These are phyloP conservation scores for Kitagawia praeruptora DNA, from an alignment of 129 eudicot species.

Conservation along the genomic window DNA sequence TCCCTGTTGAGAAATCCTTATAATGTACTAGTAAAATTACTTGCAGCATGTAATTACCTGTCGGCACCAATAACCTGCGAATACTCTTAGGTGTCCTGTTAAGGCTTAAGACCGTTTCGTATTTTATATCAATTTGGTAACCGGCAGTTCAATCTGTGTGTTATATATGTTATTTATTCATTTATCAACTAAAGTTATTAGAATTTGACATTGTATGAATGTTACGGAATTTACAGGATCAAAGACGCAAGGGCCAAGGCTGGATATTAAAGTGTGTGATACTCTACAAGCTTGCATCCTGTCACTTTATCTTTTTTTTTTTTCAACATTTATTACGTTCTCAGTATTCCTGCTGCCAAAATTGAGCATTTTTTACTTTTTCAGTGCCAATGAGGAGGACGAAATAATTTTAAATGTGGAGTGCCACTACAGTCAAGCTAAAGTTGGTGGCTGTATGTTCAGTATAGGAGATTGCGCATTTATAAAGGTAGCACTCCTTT, in stretches of 20 bases:
- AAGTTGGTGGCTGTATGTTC: conserved; percentile 41
- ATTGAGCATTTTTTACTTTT: conserved; percentile 2
- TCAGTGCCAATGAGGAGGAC: conserved; percentile 76
- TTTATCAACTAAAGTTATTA: not conserved
- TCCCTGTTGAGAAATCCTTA: not conserved
- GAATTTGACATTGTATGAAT: conserved; percentile 13
- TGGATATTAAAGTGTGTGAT: conserved; percentile 75
- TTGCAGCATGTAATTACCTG: not conserved
- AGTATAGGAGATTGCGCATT: conserved; percentile 70
- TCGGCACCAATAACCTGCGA: not conserved
- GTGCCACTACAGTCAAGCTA: conserved; percentile 75
- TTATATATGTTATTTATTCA: not conserved
- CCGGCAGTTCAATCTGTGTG: not conserved
- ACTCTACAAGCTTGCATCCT: conserved; percentile 7
- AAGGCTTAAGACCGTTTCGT: not conserved
- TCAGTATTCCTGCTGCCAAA: not conserved
- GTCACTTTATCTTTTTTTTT: conserved; percentile 15
- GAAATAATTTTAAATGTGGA: conserved; percentile 62
- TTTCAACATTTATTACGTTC: conserved; percentile 7
- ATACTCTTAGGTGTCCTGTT: not conserved
- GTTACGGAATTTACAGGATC: conserved; percentile 45
- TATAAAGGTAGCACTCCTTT: conserved; percentile 42
- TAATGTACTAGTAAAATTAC: not conserved
- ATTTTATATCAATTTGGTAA: not conserved
- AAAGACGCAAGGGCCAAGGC: conserved; percentile 40